A percentile compares a stretch with the other conserved stretches of the same genome.
phyloP scores from a whole-genome alignment of 306 rosid genomes.

The Pterocarpus macrocarpus region DNA sequence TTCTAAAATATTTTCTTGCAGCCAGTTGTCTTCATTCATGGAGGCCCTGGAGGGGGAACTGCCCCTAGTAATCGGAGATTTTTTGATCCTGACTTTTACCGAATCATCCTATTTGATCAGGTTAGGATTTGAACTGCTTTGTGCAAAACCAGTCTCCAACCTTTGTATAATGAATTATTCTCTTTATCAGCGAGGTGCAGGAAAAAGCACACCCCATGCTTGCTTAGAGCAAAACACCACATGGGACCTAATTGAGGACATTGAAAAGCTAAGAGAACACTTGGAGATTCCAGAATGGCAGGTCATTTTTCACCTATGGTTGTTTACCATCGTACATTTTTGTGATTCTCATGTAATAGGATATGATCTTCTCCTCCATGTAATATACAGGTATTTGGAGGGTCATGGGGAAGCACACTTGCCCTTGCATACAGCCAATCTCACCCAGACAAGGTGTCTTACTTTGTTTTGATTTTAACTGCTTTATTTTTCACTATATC shows the following conservation, averaged over 20 bases:
- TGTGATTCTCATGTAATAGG: constrained; percentile 30
- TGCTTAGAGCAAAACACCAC: constrained; percentile 93
- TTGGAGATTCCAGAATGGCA: constrained; percentile 96
- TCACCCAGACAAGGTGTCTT: constrained; percentile 86
- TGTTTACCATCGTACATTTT: not conserved
- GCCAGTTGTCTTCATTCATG: constrained; percentile 94
- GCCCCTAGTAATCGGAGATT: constrained; percentile 78
- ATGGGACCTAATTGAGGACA: constrained; percentile 89
- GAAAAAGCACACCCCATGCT: constrained; percentile 96
- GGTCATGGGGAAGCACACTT: constrained; percentile 98
- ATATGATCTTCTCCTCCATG: constrained; percentile 36
- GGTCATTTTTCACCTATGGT: constrained; percentile 56
- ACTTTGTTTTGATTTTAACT: constrained; percentile 34
- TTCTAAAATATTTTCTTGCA: constrained; percentile 54
- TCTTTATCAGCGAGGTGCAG: constrained; percentile 81
- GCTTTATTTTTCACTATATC: constrained; percentile 10
- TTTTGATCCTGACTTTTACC: constrained; percentile 87
- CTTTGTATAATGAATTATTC: constrained; percentile 39
- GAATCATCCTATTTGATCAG: constrained; percentile 91
- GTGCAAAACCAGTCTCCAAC: constrained; percentile 8
- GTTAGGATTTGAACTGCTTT: constrained; percentile 54
- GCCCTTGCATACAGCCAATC: constrained; percentile 94
- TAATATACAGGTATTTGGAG: constrained; percentile 86
- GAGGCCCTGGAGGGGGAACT: constrained; percentile 99
- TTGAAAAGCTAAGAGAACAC: constrained; percentile 90